phyloP scores from a whole-genome alignment of 2,329 filamentous ascomycete genomes.

The Diaporthe batatas region DNA sequence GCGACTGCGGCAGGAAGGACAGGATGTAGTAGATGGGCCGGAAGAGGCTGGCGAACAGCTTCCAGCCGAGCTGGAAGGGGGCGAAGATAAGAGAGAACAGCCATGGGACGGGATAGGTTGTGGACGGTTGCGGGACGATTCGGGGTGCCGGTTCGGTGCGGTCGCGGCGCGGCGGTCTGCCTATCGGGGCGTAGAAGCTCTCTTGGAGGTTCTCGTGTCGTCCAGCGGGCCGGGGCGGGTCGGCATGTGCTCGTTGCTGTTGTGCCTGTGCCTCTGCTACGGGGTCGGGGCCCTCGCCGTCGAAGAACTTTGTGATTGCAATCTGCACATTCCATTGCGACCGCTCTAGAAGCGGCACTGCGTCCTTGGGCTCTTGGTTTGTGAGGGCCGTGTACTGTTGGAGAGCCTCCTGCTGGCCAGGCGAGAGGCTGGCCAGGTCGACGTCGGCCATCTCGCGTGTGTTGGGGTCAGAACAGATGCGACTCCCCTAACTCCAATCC shows the following conservation, averaged over 20 bases:
- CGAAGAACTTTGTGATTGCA: slow-evolving; percentile 97
- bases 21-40: slow-evolving; percentile 82
- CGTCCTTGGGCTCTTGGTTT: slow-evolving; percentile 81
- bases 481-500: background rate
- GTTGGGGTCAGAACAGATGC: background rate
- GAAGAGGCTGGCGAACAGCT: slow-evolving; percentile 76
- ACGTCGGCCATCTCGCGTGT: slow-evolving; percentile 61
- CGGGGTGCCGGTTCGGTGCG: slow-evolving; percentile 80
- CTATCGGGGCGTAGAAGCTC: slow-evolving; percentile 59
- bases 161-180: slow-evolving; percentile 50
- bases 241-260: slow-evolving; percentile 61
- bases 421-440: slow-evolving; percentile 78
- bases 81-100: slow-evolving; percentile 83
- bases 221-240: slow-evolving; percentile 71
- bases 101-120: slow-evolving; percentile 78
- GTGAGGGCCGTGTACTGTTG: slow-evolving; percentile 92
- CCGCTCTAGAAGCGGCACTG: slow-evolving; percentile 82
- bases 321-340: slow-evolving; percentile 99
- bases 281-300: slow-evolving; percentile 89
- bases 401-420: slow-evolving; percentile 84
- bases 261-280: slow-evolving; percentile 79
- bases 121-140: slow-evolving; percentile 82
- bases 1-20: slow-evolving; percentile 80
- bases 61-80: slow-evolving; percentile 81
- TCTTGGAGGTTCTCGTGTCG: slow-evolving; percentile 82